Conservation (phyloP, 768 basidiomycete species). For the Daedaleopsis sinensis region DNA sequence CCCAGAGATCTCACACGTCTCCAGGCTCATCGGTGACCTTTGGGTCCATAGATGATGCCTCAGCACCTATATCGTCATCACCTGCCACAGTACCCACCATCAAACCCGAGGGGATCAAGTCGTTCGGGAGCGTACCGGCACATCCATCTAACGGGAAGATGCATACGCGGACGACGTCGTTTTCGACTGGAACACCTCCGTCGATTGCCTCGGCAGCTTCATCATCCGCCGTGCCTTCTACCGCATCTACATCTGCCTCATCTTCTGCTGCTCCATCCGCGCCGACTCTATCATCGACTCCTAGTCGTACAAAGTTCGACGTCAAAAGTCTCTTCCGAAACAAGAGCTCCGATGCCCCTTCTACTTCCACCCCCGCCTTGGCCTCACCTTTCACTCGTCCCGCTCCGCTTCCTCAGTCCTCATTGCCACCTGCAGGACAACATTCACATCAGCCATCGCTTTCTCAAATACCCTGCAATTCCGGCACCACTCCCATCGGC, state of each 20-base stretch:
- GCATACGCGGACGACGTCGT: constrained; percentile 33
- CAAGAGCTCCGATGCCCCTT: constrained; percentile 30
- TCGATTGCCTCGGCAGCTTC: constrained; percentile 14
- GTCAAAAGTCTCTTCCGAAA: constrained; percentile 66
- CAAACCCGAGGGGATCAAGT: constrained; percentile 74
- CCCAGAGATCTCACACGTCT: constrained; percentile 6
- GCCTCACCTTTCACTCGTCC: constrained; percentile 62
- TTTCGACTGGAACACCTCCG: constrained; percentile 37
- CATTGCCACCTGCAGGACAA: constrained; percentile 32
- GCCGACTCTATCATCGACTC: constrained; percentile 37
- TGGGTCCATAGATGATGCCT: constrained; percentile 85
- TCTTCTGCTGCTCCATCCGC: constrained; percentile 34
- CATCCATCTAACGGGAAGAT: constrained; percentile 60
- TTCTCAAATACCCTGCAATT: no score
- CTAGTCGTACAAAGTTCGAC: constrained; percentile 46
- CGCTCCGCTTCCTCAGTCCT: constrained; percentile 53
- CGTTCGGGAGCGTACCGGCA: constrained; percentile 79
- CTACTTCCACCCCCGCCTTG: constrained; percentile 38
- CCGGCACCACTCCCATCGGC: no score
- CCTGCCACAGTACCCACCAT: constrained; percentile 67
- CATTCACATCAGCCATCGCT: no score
- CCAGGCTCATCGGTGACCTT: constrained; percentile 77
- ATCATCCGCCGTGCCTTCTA: constrained; percentile 36
- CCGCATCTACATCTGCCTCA: constrained; percentile 26
- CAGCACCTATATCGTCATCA: constrained; percentile 79